These are phyloP conservation scores for Neoboletus subvelutipes DNA, from an alignment of 768 basidiomycete species.

Conservation along the genomic window DNA sequence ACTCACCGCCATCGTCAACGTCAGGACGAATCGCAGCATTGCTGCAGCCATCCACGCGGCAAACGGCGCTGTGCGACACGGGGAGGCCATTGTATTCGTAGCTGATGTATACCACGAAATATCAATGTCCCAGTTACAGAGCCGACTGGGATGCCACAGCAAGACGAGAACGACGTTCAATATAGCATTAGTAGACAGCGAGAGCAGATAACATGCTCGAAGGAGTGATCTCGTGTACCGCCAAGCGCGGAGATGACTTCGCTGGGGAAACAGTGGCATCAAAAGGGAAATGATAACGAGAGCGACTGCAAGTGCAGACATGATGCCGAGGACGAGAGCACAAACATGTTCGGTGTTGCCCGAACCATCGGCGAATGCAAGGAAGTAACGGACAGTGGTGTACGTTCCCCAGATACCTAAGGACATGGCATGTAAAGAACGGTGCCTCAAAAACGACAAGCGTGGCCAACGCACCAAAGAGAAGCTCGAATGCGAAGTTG, in stretches of 20 bases:
- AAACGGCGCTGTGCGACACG: conserved; percentile 34
- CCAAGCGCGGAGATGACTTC: conserved; percentile 9
- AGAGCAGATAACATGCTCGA: conserved; percentile 43
- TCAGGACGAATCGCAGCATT: conserved; percentile 52
- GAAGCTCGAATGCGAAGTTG: conserved; percentile 28
- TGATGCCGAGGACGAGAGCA: conserved; percentile 27
- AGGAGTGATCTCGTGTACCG: conserved; percentile 25
- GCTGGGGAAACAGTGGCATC: conserved; percentile 38
- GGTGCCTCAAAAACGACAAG: background rate
- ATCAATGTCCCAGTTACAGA: conserved; percentile 68
- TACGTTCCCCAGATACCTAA: conserved; percentile 62
- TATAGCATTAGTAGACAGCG: conserved; percentile 52
- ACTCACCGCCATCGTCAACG: conserved; percentile 54
- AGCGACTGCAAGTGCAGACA: conserved; percentile 24
- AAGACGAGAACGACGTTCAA: conserved; percentile 56
- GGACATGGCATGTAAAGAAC: background rate
- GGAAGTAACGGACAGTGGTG: conserved; percentile 61
- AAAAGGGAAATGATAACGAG: conserved; percentile 39
- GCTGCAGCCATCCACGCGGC: conserved; percentile 56
- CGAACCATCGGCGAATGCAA: conserved; percentile 52
- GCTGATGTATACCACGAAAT: conserved; percentile 55
- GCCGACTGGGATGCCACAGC: conserved; percentile 48
- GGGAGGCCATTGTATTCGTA: conserved; percentile 21
- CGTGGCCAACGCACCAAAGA: conserved; percentile 36
- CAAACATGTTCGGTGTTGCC: conserved; percentile 40